These are phyloP conservation scores for Penicillium riverlandense DNA, from an alignment of 495 filamentous ascomycete genomes.

Conservation along the genomic window DNA sequence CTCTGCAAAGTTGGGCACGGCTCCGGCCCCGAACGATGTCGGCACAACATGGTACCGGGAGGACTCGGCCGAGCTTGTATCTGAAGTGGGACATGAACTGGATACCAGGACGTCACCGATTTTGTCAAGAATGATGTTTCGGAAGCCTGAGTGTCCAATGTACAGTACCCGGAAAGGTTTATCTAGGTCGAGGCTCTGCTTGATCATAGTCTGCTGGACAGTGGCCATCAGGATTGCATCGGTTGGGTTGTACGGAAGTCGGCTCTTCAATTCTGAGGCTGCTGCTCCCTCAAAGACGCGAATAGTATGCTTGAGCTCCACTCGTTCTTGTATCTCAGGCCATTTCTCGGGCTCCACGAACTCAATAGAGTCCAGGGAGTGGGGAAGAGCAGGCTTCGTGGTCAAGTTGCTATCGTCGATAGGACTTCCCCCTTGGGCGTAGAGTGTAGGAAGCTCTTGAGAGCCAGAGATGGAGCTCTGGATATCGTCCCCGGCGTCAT, in stretches of 20 bases:
- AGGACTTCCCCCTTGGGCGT: slow-evolving; percentile 22
- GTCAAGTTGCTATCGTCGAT: slow-evolving; percentile 40
- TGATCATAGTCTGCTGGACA: slow-evolving; percentile 67
- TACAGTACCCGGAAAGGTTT: slow-evolving; percentile 67
- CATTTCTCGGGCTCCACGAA: slow-evolving; percentile 52
- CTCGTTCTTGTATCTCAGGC: slow-evolving; percentile 37
- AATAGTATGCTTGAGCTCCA: slow-evolving; percentile 59
- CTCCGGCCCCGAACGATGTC: slow-evolving; percentile 55
- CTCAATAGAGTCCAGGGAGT: slow-evolving; percentile 45
- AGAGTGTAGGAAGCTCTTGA: slow-evolving; percentile 36
- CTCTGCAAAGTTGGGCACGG: slow-evolving; percentile 54
- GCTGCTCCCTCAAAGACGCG: slow-evolving; percentile 48
- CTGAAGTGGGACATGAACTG: slow-evolving; percentile 32
- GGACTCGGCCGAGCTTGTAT: slow-evolving; percentile 42
- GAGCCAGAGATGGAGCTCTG: slow-evolving; percentile 29
- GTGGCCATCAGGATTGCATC: slow-evolving; percentile 42
- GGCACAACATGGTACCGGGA: slow-evolving; percentile 70
- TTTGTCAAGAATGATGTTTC: slow-evolving; percentile 68
- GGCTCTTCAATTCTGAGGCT: slow-evolving; percentile 38
- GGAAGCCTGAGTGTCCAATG: slow-evolving; percentile 53
- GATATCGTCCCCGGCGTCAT: slow-evolving; percentile 15
- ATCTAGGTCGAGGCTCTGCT: slow-evolving; percentile 50
- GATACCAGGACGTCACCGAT: slow-evolving; percentile 58
- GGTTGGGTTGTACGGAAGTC: slow-evolving; percentile 20
- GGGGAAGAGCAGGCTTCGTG: slow-evolving; percentile 27